These are phyloP conservation scores for Stentor roeselii DNA, from an alignment of 73 alveolate genomes.

Conservation along the genomic window DNA sequence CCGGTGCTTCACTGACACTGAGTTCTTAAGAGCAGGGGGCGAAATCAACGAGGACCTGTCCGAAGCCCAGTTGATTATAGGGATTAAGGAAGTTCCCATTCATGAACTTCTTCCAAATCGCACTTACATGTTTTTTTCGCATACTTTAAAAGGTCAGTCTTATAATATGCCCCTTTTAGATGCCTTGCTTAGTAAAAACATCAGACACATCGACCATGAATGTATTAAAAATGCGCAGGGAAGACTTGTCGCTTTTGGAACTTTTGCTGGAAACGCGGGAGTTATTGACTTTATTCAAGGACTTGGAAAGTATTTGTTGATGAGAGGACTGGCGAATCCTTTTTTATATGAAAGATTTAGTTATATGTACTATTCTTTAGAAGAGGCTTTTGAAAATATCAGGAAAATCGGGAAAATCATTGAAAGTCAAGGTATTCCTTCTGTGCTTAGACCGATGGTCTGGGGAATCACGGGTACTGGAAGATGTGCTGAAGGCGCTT, in stretches of 20 bases:
- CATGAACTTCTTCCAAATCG: conserved; percentile 49
- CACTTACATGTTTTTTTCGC: conserved; percentile 80
- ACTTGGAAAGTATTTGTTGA: conserved; percentile 66
- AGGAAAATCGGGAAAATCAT: conserved; percentile 52
- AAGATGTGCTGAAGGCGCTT: conserved; percentile 77
- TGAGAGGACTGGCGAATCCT: conserved; percentile 58
- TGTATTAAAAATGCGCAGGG: conserved; percentile 57
- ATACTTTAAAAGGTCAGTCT: conserved; percentile 72
- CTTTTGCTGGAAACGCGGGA: conserved; percentile 89
- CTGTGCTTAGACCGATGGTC: conserved; percentile 55
- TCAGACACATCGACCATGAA: conserved; percentile 80
- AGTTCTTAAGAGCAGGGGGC: conserved; percentile 74
- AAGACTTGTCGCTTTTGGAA: conserved; percentile 70
- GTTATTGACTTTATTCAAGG: conserved; percentile 73
- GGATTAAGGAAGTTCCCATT: conserved; percentile 81
- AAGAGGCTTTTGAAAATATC: conserved; percentile 47
- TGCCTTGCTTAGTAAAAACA: conserved; percentile 58
- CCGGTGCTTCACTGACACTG: conserved; percentile 70
- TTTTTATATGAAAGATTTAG: conserved; percentile 65
- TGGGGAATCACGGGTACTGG: conserved; percentile 81
- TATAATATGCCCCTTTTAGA: conserved; percentile 76
- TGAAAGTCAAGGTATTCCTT: conserved; percentile 59
- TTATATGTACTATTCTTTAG: conserved; percentile 61
- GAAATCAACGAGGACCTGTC: conserved; percentile 59
- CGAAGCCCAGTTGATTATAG: conserved; percentile 63